Evolutionary conservation across 495 filamentous ascomycete species (phyloP), one percentile per base, ranked within the genome.

Genomic region (Lasiosphaeria miniovina): DNA sequence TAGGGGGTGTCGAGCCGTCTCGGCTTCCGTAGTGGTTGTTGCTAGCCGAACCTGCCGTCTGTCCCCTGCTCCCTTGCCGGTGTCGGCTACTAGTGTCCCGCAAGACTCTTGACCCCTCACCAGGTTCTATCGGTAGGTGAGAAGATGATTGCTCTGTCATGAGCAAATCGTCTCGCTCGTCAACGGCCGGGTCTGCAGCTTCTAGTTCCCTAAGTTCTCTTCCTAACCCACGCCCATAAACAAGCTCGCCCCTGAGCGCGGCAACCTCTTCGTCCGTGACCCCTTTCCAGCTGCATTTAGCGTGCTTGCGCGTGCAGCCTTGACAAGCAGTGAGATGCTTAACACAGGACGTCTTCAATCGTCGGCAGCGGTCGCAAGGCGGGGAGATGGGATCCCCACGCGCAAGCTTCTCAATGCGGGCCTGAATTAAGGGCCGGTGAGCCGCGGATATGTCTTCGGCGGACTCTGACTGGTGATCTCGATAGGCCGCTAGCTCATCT

Each of bases 241-340:
- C 32, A 4, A 34, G 49, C 49, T 46, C 38, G 7, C 40, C 36
- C 38, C 38, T 45, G 15, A 55, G 41, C 38, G 12, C 14, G 24
- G 10, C 52, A 14, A 91, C 62, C 66, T 94, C 91, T 0, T 86
- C 84, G 50, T 90, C 85, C 41, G 83, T 86, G 51, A 93, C 81
- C 56, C 87, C 84, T 60, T 84, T 86, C 90, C 90, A 96, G 31
- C 82, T 84, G 70, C 91, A 96, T 61, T 89, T 91, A 12, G 89
- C 88, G 67, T 94, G 90, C 72, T 93, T 93, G 71, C 88, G 90
- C 2, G 91, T 94, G 72, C 91, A 96, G 40, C 89, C 90, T 71
- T 88, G 82, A 69, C 91, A 96, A 31, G 90, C 89, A 0, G 90
- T 93, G 38, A 91, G 75, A 59, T 95, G 90, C 72, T 93, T 94